Evolutionary conservation across 768 basidiomycete species (phyloP).

Genomic region (Lentinus brumalis): DNA sequence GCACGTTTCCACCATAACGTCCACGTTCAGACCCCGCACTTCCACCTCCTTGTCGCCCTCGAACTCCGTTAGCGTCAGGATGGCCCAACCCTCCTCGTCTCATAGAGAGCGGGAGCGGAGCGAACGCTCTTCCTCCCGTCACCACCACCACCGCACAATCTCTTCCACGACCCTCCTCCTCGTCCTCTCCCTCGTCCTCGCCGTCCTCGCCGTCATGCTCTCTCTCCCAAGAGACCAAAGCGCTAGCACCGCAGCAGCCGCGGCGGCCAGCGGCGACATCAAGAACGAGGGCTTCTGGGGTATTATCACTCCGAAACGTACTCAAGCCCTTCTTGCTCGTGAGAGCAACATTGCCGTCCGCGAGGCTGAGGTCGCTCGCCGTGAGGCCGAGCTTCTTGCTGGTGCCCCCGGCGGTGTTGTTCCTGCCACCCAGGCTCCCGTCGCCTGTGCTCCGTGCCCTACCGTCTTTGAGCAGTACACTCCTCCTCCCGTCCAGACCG

Average conservation of each 20-base stretch:
- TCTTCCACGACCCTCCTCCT: conserved; percentile 88
- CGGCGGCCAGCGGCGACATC: conserved; percentile 36
- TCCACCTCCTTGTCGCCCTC: conserved; percentile 79
- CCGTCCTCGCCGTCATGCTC: conserved; percentile 89
- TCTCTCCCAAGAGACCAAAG: conserved; percentile 64
- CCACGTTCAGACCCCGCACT: conserved; percentile 59
- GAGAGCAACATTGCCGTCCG: conserved; percentile 80
- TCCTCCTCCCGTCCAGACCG: conserved; percentile 63
- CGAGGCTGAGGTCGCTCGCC: conserved; percentile 86
- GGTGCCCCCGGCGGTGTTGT: conserved; percentile 84
- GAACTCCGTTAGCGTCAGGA: conserved; percentile 68
- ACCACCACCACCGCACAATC: conserved; percentile 82
- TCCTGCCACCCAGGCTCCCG: conserved; percentile 48
- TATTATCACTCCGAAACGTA: conserved; percentile 79
- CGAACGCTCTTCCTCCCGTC: conserved; percentile 57
- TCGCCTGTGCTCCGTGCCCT: conserved; percentile 60
- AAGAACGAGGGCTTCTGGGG: conserved; percentile 61
- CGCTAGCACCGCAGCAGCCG: conserved; percentile 24
- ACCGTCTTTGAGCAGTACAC: conserved; percentile 54
- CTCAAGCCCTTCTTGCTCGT: conserved; percentile 76
- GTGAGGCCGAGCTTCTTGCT: conserved; percentile 82
- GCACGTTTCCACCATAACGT: conserved; percentile 54
- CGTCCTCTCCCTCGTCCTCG: conserved; percentile 81
- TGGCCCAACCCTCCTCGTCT: conserved; percentile 87
- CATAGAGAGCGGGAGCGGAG: conserved; percentile 65